Conservation (phyloP, 2,329 filamentous ascomycete genomes). For the Colletotrichum graminicola region DNA sequence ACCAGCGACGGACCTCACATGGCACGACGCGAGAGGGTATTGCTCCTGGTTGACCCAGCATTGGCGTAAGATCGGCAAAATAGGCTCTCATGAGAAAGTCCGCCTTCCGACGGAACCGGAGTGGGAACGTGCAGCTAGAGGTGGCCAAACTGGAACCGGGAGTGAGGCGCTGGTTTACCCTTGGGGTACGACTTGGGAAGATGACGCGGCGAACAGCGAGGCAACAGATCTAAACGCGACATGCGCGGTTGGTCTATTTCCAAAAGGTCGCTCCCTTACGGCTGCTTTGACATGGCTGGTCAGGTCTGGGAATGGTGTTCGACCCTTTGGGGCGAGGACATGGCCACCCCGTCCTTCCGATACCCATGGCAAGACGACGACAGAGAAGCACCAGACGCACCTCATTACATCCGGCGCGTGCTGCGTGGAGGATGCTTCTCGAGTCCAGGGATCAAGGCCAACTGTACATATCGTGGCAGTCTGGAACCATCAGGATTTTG, state of each 20-base stretch:
- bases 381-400: neutral
- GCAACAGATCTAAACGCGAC: constrained; percentile 3
- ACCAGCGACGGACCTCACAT: constrained; percentile 31
- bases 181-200: constrained; percentile 4
- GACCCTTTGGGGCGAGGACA: constrained; percentile 30
- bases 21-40: constrained; percentile 22
- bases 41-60: constrained; percentile 19
- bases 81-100: neutral
- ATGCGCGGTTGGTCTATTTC: constrained; percentile 21
- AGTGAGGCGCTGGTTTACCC: constrained; percentile 4
- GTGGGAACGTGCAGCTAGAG: constrained; percentile 22
- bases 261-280: constrained; percentile 19
- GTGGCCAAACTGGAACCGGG: neutral
- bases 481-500: constrained; percentile 26
- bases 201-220: constrained; percentile 7
- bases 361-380: constrained; percentile 22
- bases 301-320: constrained; percentile 34
- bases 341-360: constrained; percentile 15
- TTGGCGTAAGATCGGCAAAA: neutral
- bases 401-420: neutral
- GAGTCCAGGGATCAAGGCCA: constrained; percentile 22
- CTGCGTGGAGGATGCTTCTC: constrained; percentile 21
- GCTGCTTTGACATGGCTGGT: constrained; percentile 23
- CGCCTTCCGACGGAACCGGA: constrained; percentile 26
- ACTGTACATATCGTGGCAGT: constrained; percentile 29